Evolutionary conservation across 2,329 filamentous ascomycete genomes (phyloP), one percentile per base, ranked within the genome.

Genomic region (Phaeosphaeriaceae sp.): DNA sequence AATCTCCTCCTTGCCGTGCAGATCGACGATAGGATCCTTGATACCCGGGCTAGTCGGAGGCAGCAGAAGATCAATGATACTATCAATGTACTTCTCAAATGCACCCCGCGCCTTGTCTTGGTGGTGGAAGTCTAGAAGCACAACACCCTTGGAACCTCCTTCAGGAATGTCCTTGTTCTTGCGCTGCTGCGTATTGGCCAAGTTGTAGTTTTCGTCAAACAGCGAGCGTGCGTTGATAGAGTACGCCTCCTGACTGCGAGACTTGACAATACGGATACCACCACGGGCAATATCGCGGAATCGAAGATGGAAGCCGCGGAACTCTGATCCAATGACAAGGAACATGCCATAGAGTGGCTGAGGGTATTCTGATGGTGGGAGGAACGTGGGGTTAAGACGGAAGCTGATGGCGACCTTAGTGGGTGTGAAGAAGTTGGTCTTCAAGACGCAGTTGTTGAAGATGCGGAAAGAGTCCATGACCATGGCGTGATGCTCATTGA

Each of bases 141-240:
- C 94, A 57, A 99, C 95, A 81, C 95, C 95, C 83, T 99, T 99
- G 71, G 94, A 96, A 54, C 95, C 95, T 64, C 95, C 95, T 82
- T 99, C 95, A 2, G 95, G 95, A 52, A 99, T 99, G 73, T 99
- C 95, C 84, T 99, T 99, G 86, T 99, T 99, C 87, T 99, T 99
- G 75, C 95, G 92, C 82, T 99, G 95, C 80, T 99, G 95, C 0
- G 95, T 99, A 80, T 96, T 98, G 65, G 95, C 94, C 60, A 99
- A 86, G 63, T 95, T 96, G 81, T 99, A 99, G 81, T 99, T 99
- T 82, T 99, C 95, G 70, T 99, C 95, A 71, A 99, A 99, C 63
- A 99, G 85, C 57, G 93, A 97, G 58, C 95, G 90, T 40, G 93
- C 93, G 76, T 99, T 99, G 84, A 98, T 98, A 61, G 90, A 87